phyloP scores from a whole-genome alignment of 495 filamentous ascomycete species.

The Chaetomidium leptoderma region DNA sequence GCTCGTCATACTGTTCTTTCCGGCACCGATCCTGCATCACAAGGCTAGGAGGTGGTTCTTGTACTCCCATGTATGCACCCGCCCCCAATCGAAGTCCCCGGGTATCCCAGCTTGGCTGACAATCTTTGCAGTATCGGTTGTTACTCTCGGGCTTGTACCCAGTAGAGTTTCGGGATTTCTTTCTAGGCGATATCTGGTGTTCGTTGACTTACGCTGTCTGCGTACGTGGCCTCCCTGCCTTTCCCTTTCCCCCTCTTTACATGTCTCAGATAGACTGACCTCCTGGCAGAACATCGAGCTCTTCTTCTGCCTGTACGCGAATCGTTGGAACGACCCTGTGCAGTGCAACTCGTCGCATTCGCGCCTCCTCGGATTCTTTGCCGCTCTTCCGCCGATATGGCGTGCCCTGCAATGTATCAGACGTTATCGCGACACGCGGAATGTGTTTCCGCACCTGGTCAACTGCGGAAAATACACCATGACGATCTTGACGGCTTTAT shows the following conservation, averaged over 20 bases:
- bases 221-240: conserved; percentile 50
- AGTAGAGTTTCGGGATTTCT: conserved; percentile 97
- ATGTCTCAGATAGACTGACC: too few relatives aligned
- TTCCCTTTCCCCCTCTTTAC: not conserved
- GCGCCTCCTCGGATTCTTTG: conserved; percentile 78
- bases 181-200: conserved; percentile 95
- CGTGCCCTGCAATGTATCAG: conserved; percentile 85
- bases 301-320: conserved; percentile 90
- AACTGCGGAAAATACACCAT: conserved; percentile 90
- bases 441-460: conserved; percentile 85
- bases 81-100: not conserved
- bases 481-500: conserved; percentile 74
- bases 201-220: conserved; percentile 86
- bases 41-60: conserved; percentile 75
- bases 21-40: conserved; percentile 68
- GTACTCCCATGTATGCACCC: conserved; percentile 68
- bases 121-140: conserved; percentile 65
- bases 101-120: not conserved
- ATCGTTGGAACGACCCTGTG: conserved; percentile 62
- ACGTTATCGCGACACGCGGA: conserved; percentile 81
- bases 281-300: conserved; percentile 69
- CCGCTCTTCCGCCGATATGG: conserved; percentile 79
- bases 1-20: conserved; percentile 65
- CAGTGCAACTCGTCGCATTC: conserved; percentile 86
- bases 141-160: conserved; percentile 81